Evolutionary conservation across 306 rosid genomes (phyloP).

Genomic region (Pueraria montana): DNA sequence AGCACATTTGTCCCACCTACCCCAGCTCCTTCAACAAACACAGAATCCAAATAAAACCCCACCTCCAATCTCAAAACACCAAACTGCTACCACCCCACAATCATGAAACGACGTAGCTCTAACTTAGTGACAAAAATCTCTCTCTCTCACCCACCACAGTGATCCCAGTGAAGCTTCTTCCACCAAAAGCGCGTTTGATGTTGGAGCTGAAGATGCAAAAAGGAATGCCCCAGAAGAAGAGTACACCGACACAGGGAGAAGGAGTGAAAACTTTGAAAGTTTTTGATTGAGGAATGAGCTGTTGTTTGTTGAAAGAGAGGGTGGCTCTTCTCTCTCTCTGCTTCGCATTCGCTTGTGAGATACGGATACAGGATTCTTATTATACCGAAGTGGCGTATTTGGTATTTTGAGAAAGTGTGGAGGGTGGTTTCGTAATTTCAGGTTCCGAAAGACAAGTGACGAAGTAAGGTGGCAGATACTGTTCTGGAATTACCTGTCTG

Average conservation of each 20-base stretch:
- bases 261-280: slow-evolving; percentile 16
- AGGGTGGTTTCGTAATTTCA: neutral
- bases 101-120: slow-evolving; percentile 59
- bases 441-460: neutral
- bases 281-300: slow-evolving; percentile 22
- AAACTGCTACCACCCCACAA: slow-evolving; percentile 53
- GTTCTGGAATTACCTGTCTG: slow-evolving; percentile 8
- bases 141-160: neutral
- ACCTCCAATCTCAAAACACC: slow-evolving; percentile 54
- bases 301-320: neutral
- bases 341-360: slow-evolving; percentile 8
- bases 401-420: neutral
- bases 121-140: slow-evolving; percentile 45
- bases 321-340: neutral
- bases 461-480: neutral
- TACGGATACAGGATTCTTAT: slow-evolving; percentile 47
- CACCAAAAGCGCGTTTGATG: neutral
- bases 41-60: slow-evolving; percentile 73
- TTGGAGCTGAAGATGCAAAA: neutral
- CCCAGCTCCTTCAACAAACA: slow-evolving; percentile 65
- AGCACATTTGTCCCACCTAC: slow-evolving; percentile 90
- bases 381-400: neutral
- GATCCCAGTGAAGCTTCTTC: slow-evolving; percentile 13
- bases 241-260: neutral
- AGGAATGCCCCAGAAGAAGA: neutral